A percentile compares a stretch with the other conserved stretches of the same genome.
Evolutionary conservation across 2,329 filamentous ascomycete species (phyloP).

Genomic region (Pestalotiopsis sp.): DNA sequence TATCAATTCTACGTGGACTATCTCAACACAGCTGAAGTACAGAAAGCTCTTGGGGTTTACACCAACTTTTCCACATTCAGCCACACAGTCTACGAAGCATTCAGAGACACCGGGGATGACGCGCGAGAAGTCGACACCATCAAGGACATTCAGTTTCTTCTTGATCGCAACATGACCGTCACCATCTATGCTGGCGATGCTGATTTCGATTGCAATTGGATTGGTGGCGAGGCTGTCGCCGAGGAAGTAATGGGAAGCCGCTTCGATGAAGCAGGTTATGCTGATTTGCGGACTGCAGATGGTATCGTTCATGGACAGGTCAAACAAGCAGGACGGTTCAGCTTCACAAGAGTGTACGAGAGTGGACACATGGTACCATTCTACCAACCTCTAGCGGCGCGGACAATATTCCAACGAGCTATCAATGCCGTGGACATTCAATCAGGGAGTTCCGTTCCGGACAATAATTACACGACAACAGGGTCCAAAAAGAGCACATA

Average conservation of each 20-base stretch:
- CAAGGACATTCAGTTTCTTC: constrained; percentile 23
- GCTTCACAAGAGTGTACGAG: constrained; percentile 47
- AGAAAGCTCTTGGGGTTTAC: constrained; percentile 58
- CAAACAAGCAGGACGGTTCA: constrained; percentile 50
- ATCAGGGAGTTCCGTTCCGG: constrained; percentile 35
- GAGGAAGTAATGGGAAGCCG: constrained; percentile 38
- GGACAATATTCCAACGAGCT: constrained; percentile 50
- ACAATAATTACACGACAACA: constrained; percentile 33
- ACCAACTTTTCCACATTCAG: constrained; percentile 56
- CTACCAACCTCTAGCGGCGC: constrained; percentile 50
- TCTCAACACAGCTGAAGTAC: constrained; percentile 54
- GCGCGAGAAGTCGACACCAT: constrained; percentile 26
- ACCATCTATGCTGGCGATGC: constrained; percentile 32
- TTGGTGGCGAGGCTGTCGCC: constrained; percentile 26
- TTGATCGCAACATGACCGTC: constrained; percentile 22
- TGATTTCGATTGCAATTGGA: constrained; percentile 35
- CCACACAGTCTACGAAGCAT: constrained; percentile 43
- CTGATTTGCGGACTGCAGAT: constrained; percentile 40
- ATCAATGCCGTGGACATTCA: constrained; percentile 49
- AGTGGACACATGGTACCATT: constrained; percentile 47
- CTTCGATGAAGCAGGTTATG: constrained; percentile 45
- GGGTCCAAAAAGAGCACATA: constrained; percentile 43
- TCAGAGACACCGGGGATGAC: constrained; percentile 59
- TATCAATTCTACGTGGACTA: constrained; percentile 55
- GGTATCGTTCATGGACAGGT: constrained; percentile 51